phyloP scores from a whole-genome alignment of 2,329 filamentous ascomycete species.

The Fusarium gaditjirri region DNA sequence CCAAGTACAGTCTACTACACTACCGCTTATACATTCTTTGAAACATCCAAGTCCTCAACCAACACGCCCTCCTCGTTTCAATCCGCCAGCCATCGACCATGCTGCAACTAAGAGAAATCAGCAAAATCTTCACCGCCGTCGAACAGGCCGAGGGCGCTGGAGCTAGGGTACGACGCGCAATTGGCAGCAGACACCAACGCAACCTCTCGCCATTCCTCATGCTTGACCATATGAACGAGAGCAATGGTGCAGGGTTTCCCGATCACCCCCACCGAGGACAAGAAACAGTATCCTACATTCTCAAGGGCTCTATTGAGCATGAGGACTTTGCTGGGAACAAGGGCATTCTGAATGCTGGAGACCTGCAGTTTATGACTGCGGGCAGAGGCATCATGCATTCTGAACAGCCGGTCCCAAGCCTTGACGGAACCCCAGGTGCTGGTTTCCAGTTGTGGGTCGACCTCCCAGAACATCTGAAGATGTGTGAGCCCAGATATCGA shows the following conservation, averaged over 20 bases:
- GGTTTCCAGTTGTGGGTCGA: neutral
- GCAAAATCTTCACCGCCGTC: neutral
- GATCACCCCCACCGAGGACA: neutral
- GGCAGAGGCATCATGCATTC: neutral
- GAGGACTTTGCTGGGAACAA: neutral
- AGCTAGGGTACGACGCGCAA: neutral
- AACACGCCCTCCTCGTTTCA: rapidly evolving
- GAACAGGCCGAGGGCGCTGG: neutral
- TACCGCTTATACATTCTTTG: neutral
- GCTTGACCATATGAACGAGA: neutral
- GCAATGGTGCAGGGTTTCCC: neutral
- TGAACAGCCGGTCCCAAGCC: neutral
- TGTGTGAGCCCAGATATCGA: neutral
- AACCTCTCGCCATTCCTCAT: neutral
- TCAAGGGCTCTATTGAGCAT: neutral
- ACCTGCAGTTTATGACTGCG: neutral
- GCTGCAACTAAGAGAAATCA: neutral
- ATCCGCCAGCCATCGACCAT: neutral
- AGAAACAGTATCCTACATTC: neutral
- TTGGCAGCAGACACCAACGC: neutral
- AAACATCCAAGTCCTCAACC: rapidly evolving
- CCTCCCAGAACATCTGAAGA: neutral
- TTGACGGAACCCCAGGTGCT: neutral
- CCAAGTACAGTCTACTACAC: too few species aligned
- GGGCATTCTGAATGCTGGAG: neutral